phyloP scores from a whole-genome alignment of 1,284 basidiomycete genomes.

The Exobasidium rhododendri region DNA sequence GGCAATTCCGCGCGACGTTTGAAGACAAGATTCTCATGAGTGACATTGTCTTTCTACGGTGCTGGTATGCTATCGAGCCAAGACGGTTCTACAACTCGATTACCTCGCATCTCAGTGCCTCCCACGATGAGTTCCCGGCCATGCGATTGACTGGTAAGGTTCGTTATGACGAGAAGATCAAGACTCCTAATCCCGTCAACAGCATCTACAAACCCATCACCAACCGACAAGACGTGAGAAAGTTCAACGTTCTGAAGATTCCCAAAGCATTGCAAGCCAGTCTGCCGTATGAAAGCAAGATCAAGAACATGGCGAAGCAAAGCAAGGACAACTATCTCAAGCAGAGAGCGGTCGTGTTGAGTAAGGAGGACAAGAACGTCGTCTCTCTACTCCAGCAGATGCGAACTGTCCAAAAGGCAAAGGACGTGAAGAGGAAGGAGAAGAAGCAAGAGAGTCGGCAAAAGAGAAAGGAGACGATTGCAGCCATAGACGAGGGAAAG shows the following conservation, averaged over 20 bases:
- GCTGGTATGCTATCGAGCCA: constrained; percentile 94
- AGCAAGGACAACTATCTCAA: constrained; percentile 63
- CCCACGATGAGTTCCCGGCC: constrained; percentile 59
- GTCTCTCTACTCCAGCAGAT: constrained; percentile 92
- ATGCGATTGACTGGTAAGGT: constrained; percentile 96
- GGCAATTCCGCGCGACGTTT: constrained; percentile 91
- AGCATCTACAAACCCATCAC: constrained; percentile 76
- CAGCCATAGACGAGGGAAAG: constrained; percentile 13
- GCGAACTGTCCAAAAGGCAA: constrained; percentile 83
- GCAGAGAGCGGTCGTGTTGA: constrained; percentile 75
- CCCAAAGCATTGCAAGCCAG: constrained; percentile 83
- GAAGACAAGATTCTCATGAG: constrained; percentile 97
- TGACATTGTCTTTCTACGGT: constrained; percentile 90
- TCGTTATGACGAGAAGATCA: constrained; percentile 74
- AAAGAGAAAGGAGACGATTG: constrained; percentile 9
- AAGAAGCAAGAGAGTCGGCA: constrained; percentile 23
- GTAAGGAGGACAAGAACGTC: constrained; percentile 89
- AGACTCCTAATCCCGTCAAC: constrained; percentile 74
- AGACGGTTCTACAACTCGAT: constrained; percentile 96
- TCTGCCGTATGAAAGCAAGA: constrained; percentile 88
- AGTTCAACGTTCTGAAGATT: constrained; percentile 87
- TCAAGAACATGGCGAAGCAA: constrained; percentile 75
- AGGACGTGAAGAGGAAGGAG: constrained; percentile 69
- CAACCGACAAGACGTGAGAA: constrained; percentile 66
- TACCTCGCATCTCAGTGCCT: constrained; percentile 69